Evolutionary conservation across 441 rosid species (phyloP).

Genomic region (Gossypium davidsonii): DNA sequence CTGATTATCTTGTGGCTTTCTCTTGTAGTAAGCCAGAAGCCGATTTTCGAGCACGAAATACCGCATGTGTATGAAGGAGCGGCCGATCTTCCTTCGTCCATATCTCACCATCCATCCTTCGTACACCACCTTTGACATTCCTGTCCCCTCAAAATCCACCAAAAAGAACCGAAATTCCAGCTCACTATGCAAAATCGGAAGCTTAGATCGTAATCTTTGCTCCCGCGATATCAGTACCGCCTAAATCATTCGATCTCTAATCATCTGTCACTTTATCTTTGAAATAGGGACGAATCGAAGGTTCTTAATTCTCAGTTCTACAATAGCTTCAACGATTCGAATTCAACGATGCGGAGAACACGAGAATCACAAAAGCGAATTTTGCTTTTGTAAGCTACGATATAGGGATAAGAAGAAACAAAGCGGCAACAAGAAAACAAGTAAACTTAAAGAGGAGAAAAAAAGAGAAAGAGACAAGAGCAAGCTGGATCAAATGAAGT

Average conservation of each 20-base stretch:
- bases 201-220: slow-evolving; percentile 32
- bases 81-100: slow-evolving; percentile 95
- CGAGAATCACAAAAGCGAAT: background rate
- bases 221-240: slow-evolving; percentile 34
- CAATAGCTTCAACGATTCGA: background rate
- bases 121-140: slow-evolving; percentile 77
- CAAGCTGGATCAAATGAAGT: slow-evolving; percentile 9
- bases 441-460: background rate
- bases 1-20: slow-evolving; percentile 89
- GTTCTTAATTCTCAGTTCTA: slow-evolving; percentile 16
- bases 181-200: slow-evolving; percentile 27
- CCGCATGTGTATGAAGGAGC: slow-evolving; percentile 92
- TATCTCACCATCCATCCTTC: slow-evolving; percentile 99
- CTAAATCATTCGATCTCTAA: slow-evolving; percentile 30
- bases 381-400: background rate
- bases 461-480: background rate
- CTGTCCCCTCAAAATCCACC: slow-evolving; percentile 14
- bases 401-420: background rate
- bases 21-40: slow-evolving; percentile 93
- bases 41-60: slow-evolving; percentile 88
- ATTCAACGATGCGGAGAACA: slow-evolving; percentile 12
- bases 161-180: slow-evolving; percentile 4
- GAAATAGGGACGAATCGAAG: slow-evolving; percentile 8
- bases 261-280: slow-evolving; percentile 7
- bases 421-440: background rate